Conservation (phyloP, 164 flowering plant species). For the Tetracentron sinense region DNA sequence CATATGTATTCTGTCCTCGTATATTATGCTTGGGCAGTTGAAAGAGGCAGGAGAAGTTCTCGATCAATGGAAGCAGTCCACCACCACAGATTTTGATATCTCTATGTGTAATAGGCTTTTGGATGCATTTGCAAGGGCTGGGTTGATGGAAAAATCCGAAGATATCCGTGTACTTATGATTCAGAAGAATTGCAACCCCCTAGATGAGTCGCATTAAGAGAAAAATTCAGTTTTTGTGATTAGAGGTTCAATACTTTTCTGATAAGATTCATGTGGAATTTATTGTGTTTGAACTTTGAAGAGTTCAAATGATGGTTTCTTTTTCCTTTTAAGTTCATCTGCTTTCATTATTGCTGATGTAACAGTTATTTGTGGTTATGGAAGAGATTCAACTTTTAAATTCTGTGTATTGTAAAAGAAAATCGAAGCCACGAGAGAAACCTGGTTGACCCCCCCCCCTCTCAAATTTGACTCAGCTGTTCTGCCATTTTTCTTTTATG, state of each 20-base stretch:
- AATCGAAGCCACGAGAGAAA: not conserved
- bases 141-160: conserved; percentile 44
- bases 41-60: conserved; percentile 65
- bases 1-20: conserved; percentile 59
- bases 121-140: conserved; percentile 44
- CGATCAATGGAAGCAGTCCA: conserved; percentile 68
- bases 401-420: not conserved
- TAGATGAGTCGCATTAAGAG: conserved; percentile 19
- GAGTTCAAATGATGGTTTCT: not conserved
- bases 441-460: not conserved
- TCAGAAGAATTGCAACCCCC: conserved; percentile 30
- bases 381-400: not conserved
- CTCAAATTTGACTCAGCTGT: not conserved
- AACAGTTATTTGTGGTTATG: not conserved
- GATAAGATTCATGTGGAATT: not conserved
- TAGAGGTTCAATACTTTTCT: not conserved
- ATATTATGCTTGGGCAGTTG: conserved; percentile 67
- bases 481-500: not conserved
- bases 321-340: not conserved
- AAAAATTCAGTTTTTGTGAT: not conserved
- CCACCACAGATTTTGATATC: conserved; percentile 44
- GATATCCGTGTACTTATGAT: conserved; percentile 36
- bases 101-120: conserved; percentile 46
- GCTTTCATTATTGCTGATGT: not conserved
- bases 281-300: not conserved